These are phyloP conservation scores for Fusarium floridanum DNA, from an alignment of 2,329 filamentous ascomycete genomes.

Conservation along the genomic window DNA sequence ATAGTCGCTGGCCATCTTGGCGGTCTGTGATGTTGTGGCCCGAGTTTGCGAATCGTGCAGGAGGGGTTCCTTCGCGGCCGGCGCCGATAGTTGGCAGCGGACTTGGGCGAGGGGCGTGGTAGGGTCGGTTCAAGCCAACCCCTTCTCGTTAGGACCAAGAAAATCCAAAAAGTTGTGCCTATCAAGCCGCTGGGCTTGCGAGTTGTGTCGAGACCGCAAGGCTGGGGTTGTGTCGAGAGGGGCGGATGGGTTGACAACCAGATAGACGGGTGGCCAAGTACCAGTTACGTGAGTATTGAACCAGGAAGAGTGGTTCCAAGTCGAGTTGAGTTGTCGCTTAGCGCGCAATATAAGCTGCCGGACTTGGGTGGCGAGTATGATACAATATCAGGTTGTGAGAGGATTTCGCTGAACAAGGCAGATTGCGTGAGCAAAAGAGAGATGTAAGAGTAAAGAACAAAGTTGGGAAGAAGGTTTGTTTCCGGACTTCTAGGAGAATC, in stretches of 20 bases:
- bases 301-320: slow-evolving; percentile 21
- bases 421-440: slow-evolving; percentile 11
- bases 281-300: slow-evolving; percentile 13
- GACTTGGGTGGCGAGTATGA: neutral
- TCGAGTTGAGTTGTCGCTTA: slow-evolving; percentile 13
- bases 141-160: neutral
- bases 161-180: neutral
- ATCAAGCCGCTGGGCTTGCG: slow-evolving; percentile 1
- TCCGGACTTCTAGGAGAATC: slow-evolving; percentile 33
- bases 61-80: slow-evolving; percentile 32
- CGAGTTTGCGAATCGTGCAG: slow-evolving; percentile 18
- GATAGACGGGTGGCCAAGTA: slow-evolving; percentile 26
- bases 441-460: slow-evolving; percentile 32
- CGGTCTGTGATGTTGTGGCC: slow-evolving; percentile 20
- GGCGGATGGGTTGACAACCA: slow-evolving; percentile 18
- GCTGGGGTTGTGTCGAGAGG: slow-evolving; percentile 18
- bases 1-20: slow-evolving; percentile 49
- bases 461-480: slow-evolving; percentile 40
- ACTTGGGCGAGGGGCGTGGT: slow-evolving; percentile 33
- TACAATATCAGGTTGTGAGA: neutral
- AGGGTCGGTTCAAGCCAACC: slow-evolving; percentile 34
- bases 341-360: neutral
- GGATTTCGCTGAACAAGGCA: neutral
- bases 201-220: slow-evolving; percentile 14
- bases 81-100: slow-evolving; percentile 34